Conservation (phyloP, 2,329 filamentous ascomycete genomes). For the Albifimbria verrucaria region DNA sequence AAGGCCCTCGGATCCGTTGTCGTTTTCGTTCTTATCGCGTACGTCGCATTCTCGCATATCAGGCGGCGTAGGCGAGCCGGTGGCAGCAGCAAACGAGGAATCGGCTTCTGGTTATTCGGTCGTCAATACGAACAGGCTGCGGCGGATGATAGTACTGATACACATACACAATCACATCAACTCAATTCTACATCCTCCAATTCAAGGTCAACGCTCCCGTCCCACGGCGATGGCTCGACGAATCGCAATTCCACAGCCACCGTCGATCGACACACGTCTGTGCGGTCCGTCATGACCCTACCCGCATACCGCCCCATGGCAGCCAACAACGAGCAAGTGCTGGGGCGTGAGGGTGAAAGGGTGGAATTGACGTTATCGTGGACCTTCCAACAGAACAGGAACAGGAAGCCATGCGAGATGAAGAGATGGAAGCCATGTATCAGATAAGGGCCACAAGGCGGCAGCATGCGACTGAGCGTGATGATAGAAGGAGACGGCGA, state of each 20-base stretch:
- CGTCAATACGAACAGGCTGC: conserved; percentile 28
- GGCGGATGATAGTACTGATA: conserved; percentile 21
- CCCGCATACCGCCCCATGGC: conserved; percentile 77
- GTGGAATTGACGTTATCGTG: conserved; percentile 87
- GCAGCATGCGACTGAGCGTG: conserved; percentile 71
- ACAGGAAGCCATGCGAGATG: conserved; percentile 73
- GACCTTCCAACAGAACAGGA: conserved; percentile 80
- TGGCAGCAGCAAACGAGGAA: conserved; percentile 13
- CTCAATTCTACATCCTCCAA: conserved; percentile 17
- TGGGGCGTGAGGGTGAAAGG: conserved; percentile 86
- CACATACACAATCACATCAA: conserved; percentile 17
- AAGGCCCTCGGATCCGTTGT: conserved; percentile 16
- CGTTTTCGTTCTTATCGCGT: conserved; percentile 8
- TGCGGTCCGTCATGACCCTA: conserved; percentile 92
- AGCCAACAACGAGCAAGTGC: conserved; percentile 72
- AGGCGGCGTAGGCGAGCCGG: neutral
- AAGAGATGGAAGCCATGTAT: conserved; percentile 90
- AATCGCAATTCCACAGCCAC: conserved; percentile 27
- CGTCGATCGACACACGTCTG: conserved; percentile 78
- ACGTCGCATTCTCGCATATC: conserved; percentile 10
- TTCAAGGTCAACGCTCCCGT: conserved; percentile 6
- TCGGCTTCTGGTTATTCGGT: conserved; percentile 11
- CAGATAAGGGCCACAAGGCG: conserved; percentile 80
- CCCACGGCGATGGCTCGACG: conserved; percentile 8
- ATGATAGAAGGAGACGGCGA: conserved; percentile 67